These are phyloP conservation scores for Cryptococcus amylolentus DNA, from an alignment of 1,284 basidiomycete genomes.

Conservation along the genomic window DNA sequence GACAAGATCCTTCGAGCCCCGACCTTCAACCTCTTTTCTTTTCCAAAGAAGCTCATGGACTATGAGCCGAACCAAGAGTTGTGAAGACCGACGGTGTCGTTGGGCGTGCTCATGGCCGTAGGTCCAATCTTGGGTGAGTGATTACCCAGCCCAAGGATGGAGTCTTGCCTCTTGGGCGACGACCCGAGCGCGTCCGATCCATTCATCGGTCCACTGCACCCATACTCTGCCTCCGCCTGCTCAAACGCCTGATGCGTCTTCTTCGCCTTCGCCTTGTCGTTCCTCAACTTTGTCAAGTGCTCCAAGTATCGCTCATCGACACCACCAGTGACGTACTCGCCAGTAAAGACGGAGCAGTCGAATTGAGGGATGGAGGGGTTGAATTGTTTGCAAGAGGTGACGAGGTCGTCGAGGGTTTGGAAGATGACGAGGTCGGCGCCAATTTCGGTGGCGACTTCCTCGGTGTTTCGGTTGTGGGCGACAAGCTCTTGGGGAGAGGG, in stretches of 20 bases:
- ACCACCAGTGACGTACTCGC: slow-evolving; percentile 95
- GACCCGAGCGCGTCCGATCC: slow-evolving; percentile 43
- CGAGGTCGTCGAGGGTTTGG: slow-evolving; percentile 88
- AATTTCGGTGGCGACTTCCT: slow-evolving; percentile 76
- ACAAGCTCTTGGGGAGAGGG: slow-evolving; percentile 91
- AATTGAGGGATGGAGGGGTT: slow-evolving; percentile 77
- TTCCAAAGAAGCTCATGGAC: no score
- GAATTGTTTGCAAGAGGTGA: slow-evolving; percentile 81
- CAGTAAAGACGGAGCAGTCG: slow-evolving; percentile 97
- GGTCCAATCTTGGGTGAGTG: slow-evolving; percentile 49
- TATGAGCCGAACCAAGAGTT: slow-evolving; percentile 47
- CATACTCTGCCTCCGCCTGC: slow-evolving; percentile 27
- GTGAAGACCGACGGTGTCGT: slow-evolving; percentile 50
- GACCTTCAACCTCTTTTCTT: no score
- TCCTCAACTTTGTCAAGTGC: slow-evolving; percentile 71
- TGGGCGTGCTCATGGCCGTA: slow-evolving; percentile 32
- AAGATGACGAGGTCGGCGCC: slow-evolving; percentile 97
- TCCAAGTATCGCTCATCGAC: slow-evolving; percentile 81
- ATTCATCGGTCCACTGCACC: slow-evolving; percentile 50
- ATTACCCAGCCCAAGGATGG: slow-evolving; percentile 47
- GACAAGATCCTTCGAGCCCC: no score
- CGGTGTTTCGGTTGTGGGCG: slow-evolving; percentile 73
- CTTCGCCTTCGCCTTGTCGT: slow-evolving; percentile 73
- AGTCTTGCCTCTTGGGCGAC: slow-evolving; percentile 22
- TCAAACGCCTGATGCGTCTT: slow-evolving; percentile 32